These are phyloP conservation scores for Boletus semigastroideus DNA, from an alignment of 1,284 basidiomycete species.

Conservation along the genomic window DNA sequence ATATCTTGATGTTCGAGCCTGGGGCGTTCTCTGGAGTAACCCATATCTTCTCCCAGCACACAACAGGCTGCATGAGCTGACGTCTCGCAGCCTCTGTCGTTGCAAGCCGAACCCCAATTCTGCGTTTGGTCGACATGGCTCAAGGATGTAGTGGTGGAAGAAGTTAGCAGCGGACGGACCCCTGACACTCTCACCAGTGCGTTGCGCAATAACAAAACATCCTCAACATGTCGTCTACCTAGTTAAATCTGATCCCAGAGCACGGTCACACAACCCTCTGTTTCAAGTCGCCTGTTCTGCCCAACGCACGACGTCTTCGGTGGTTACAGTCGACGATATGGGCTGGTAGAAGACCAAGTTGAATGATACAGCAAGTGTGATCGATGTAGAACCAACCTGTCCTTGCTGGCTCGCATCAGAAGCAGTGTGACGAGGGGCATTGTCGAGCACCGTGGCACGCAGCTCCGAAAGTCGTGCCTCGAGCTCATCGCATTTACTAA, in stretches of 20 bases:
- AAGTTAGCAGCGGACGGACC: constrained; percentile 13
- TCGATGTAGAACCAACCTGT: constrained; percentile 13
- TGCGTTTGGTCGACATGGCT: constrained; percentile 65
- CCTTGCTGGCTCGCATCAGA: constrained; percentile 7
- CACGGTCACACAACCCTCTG: neutral
- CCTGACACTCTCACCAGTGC: constrained; percentile 16
- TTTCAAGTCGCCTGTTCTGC: constrained; percentile 51
- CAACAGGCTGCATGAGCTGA: constrained; percentile 78
- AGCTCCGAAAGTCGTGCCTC: constrained; percentile 59
- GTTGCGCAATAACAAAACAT: neutral
- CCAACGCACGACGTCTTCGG: constrained; percentile 55
- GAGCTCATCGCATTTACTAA: constrained; percentile 68
- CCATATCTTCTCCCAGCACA: constrained; percentile 76
- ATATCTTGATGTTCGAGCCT: constrained; percentile 61
- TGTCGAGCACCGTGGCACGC: constrained; percentile 32
- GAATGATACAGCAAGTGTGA: neutral
- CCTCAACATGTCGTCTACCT: constrained; percentile 3
- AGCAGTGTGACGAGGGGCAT: neutral
- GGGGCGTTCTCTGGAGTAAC: constrained; percentile 51
- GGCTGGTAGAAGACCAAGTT: constrained; percentile 10
- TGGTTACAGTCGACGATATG: constrained; percentile 18
- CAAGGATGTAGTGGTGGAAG: neutral
- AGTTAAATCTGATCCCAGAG: neutral
- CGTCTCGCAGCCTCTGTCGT: constrained; percentile 75
- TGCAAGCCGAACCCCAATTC: constrained; percentile 71